Percentiles rank a stretch among this genome's conserved stretches.
phyloP scores from a whole-genome alignment of 2,329 filamentous ascomycete genomes.

The Elsinoe perseae region DNA sequence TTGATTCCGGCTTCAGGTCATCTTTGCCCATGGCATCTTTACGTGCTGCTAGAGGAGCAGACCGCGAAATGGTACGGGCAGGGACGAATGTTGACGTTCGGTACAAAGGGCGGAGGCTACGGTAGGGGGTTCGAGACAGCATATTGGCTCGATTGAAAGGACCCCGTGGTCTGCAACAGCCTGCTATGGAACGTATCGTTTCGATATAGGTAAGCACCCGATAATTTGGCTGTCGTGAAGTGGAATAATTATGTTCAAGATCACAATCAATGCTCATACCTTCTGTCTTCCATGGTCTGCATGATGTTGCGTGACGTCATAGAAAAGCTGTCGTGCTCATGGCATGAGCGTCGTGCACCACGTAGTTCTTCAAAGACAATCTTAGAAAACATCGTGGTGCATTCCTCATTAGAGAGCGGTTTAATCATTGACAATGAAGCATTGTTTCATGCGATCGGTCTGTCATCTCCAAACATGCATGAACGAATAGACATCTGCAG shows the following conservation, averaged over 20 bases:
- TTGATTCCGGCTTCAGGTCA: constrained; percentile 55
- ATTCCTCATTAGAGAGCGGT: neutral
- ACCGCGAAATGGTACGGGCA: constrained; percentile 15
- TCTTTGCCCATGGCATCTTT: constrained; percentile 46
- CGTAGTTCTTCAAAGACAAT: no score
- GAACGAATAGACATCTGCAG: neutral
- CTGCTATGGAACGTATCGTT: no score
- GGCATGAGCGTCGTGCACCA: neutral
- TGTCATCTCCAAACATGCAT: no score
- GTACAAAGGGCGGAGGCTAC: neutral
- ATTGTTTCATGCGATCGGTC: no score
- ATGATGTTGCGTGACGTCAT: neutral
- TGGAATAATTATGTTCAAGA: no score
- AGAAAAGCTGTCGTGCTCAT: neutral
- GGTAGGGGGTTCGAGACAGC: neutral
- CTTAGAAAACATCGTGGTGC: no score
- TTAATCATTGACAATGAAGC: neutral
- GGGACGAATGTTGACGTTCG: neutral
- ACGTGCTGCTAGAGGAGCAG: constrained; percentile 26
- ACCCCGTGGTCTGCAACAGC: neutral
- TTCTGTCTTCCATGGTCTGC: no score
- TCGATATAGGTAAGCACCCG: no score
- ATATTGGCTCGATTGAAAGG: neutral
- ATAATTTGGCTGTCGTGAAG: no score
- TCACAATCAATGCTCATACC: no score